Base-by-base conservation (phyloP, 2,329 filamentous ascomycete genomes). In the Hymenoscyphus linearis region DNA sequence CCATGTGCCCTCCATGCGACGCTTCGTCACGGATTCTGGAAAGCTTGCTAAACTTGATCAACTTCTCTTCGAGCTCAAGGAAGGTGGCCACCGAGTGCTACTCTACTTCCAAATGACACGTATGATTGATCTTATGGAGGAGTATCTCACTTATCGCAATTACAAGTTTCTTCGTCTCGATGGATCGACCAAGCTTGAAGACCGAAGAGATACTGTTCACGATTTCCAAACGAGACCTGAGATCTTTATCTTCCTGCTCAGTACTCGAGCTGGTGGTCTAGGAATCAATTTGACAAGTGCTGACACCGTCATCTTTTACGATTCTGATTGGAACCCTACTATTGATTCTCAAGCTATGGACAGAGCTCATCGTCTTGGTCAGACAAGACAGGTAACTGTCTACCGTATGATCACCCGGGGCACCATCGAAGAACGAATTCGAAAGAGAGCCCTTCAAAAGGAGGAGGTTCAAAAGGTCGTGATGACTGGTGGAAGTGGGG, bases 91-190 rank as follows among this genome's bases (percentile, higher is more conserved):
- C 70, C 92, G 95, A 71, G 95, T 99, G 25, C 81, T 99, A 59
- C 80, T 99, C 22, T 99, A 99, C 82, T 99, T 99, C 90, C 95
- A 99, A 80, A 99, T 99, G 95, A 99, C 95, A 3, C 90, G 91
- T 72, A 99, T 99, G 95, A 98, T 99, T 72, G 93, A 99, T 74
- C 80, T 99, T 63, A 98, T 98, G 90, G 95, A 99, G 75, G 95
- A 99, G 76, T 99, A 98, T 70, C 81, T 99, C 62, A 98, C 95
- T 0, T 98, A 98, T 78, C 91, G 95, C 74, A 97, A 98, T 78
- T 98, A 96, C 86, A 97, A 96, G 76, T 99, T 97, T 78, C 96
- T 93, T 71, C 90, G 95, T 63, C 83, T 99, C 52, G 95, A 99
- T 71, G 95, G 95, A 73, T 96, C 92, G 18, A 99, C 95, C 52